Base-by-base conservation (phyloP, 1,284 basidiomycete genomes). In the Apiotrichum sp. region DNA sequence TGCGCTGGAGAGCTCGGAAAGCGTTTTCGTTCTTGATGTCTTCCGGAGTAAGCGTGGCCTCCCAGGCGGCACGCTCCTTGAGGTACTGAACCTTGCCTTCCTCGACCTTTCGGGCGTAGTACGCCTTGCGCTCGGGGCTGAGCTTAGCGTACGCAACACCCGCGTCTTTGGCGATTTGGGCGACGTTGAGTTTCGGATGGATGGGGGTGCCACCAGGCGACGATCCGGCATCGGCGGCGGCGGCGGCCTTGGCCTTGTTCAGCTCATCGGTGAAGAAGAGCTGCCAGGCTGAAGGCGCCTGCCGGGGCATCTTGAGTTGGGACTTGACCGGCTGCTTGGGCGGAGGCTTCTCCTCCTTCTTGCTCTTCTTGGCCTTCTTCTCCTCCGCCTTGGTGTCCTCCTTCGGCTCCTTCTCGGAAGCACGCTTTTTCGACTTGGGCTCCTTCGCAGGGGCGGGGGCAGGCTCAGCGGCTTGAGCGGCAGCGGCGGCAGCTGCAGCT, bases 251-350 rank as follows among this genome's bases (percentile, higher is more conserved):
- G 74, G 92, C 89, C 69, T 86, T 84, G 74, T 88, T 86, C 64
- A 97, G 90, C 84, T 91, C 93, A 73, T 96, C 91, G 40, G 90
- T 92, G 76, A 97, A 96, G 78, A 92, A 97, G 52, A 97, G 82
- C 77, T 97, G 93, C 93, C 93, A 97, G 44, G 92, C 90, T 5
- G 90, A 93, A 5, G 89, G 91, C 11, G 93, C 89, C 68, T 93
- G 83, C 78, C 93, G 93, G 45, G 93, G 93, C 36, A 89, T 91
- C 57, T 86, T 86, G 56, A 96, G 80, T 32, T 76, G 77, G 9
- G 80, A 80, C 64, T 78, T 78, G 39, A 73, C 64, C 7, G 72
- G 69, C 2, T 73, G 66, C 63, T 74, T 73, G 52, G 73, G 65
- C 9, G 69, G 65, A 9, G 64, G 58, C 29, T 65, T 65, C 47